Base-by-base conservation (phyloP, 768 basidiomycete genomes). In the Mycena indigotica region DNA sequence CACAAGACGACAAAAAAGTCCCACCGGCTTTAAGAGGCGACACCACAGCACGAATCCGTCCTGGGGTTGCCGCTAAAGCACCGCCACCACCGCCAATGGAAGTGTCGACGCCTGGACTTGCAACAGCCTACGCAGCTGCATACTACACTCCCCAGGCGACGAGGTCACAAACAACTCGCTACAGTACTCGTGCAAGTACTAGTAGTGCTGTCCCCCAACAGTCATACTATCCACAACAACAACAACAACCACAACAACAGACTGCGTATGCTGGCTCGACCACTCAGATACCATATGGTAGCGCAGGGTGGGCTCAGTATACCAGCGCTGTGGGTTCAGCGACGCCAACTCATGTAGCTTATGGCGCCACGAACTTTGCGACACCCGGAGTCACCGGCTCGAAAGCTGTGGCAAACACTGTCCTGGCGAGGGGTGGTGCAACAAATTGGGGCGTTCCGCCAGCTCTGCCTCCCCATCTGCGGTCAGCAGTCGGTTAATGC, bases 1-100 rank as follows among this genome's bases (percentile, higher is more conserved):
- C 81, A 5, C 8, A 44, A 13, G 41, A 13, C 15, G 21, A 44
- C 12, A 21, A 44, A 13, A 44, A 44, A 5, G 23, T 21, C 8
- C 41, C 41, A 13, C n/a, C 23, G 0, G 88, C 90, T 4, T 79
- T 92, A 16, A 84, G 86, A 17, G 91, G 92, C 69, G 85, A 93
- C 66, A 80, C 83, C 3, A 93, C 91, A 1, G 73, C 91, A 44
- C 86, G 85, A 71, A 79, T 91, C 58, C 70, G 70, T 8, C 58
- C 82, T 1, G 74, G 78, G 3, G 67, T 75, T 16, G 67, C 75
- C 5, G 62, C 69, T 35, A 70, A 73, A 30, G 70, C 73, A 50
- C 73, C 21, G 58, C 70, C 39, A 59, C 77, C 46, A 54, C 73
- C 50, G 69, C 75, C 16, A 64, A 19, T 44, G 6, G 41, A 44